Base-by-base conservation (phyloP, 768 basidiomycete genomes). In the Amanita subjunquillea region DNA sequence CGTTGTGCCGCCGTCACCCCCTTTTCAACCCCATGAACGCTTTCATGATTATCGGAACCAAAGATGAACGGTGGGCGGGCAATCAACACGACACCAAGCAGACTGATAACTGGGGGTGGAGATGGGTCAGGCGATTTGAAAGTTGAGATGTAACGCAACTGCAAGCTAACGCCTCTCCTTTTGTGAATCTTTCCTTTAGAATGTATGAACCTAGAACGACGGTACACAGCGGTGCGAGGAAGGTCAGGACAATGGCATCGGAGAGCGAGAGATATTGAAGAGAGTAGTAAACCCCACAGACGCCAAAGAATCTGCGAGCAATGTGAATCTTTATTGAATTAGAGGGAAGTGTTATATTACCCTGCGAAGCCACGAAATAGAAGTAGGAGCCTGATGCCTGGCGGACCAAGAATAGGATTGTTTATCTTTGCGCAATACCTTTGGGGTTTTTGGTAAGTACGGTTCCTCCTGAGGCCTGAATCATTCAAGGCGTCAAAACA, bases 31-130 rank as follows among this genome's bases (percentile, higher is more conserved):
- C 2, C 45, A 8, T 23, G 17, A 1, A 13, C 2, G 2, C 3
- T 12, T 10, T 20, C 13, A n/a, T 37, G 23, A 22, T 10, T 2
- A 22, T 10, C 1, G 7, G 4, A 8, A 15, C 84, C 85, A 58
- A 96, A 94, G 9, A 96, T 59, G 47, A 82, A 80, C 0, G 74
- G 67, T 0, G 92, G 92, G 34, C 87, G 73, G 9, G 91, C 87
- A 48, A 96, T 90, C 7, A 92, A 70, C 12, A 94, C 63, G 6
- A 91, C 89, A 0, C 91, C 92, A 7, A 77, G 38, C 30, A 94
- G 72, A 63, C 87, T 85, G 44, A 76, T 73, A 5, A 85, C 79
- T 78, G 49, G 32, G n/a, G 39, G 17, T 2, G 25, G 25, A 29
- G 12, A 12, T 1, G 4, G 8, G 23, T 7, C 20, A 3, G 20